A percentile compares a stretch with the other conserved stretches of the same genome.
phyloP scores from a whole-genome alignment of 2,329 filamentous ascomycete genomes.

The Penicillium sumatraense region DNA sequence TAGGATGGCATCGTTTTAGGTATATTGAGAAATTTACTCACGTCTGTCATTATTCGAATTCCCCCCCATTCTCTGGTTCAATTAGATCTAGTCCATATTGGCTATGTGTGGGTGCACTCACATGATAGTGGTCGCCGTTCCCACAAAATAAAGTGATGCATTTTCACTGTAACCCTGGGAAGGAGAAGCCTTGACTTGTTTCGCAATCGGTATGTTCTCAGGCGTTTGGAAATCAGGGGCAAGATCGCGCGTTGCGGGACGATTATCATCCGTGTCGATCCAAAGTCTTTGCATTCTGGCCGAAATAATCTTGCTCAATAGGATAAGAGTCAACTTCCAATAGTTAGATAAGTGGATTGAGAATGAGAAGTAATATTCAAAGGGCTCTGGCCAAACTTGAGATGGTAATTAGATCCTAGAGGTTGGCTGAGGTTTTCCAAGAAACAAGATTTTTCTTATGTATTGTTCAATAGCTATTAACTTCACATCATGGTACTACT shows the following conservation, averaged over 20 bases:
- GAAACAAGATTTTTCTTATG: too few species aligned
- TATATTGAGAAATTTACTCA: conserved; percentile 11
- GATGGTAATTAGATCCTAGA: too few species aligned
- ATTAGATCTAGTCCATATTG: conserved; percentile 5
- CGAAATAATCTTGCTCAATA: background rate
- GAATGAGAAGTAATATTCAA: background rate
- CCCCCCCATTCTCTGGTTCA: conserved; percentile 43
- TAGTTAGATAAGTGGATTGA: background rate
- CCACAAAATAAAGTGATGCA: conserved; percentile 45
- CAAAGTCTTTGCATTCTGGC: conserved; percentile 14
- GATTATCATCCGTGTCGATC: conserved; percentile 42
- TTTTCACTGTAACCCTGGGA: conserved; percentile 36
- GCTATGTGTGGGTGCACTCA: conserved; percentile 13
- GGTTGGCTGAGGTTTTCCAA: too few species aligned
- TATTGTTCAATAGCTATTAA: too few species aligned
- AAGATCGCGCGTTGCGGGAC: conserved; percentile 47
- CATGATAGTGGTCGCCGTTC: conserved; percentile 46
- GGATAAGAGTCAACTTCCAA: background rate
- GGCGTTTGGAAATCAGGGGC: conserved; percentile 30
- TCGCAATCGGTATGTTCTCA: conserved; percentile 46
- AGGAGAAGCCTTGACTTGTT: conserved; percentile 51
- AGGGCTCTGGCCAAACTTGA: too few species aligned
- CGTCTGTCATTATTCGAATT: conserved; percentile 47
- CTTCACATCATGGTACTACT: too few species aligned
- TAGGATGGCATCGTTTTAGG: background rate